phyloP scores from a whole-genome alignment of 257 asterid genomes.

The Schizonepeta tenuifolia region DNA sequence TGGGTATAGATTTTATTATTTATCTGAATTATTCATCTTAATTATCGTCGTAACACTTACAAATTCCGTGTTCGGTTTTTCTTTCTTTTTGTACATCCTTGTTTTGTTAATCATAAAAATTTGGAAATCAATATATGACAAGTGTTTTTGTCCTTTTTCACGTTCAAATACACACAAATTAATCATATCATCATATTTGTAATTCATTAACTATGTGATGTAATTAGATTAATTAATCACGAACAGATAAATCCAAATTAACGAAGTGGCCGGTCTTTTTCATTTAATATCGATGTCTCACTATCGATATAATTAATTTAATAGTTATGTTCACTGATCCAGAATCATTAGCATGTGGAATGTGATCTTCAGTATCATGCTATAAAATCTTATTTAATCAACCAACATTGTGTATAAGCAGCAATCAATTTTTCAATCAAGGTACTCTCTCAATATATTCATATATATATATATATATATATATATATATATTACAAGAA shows the following conservation, averaged over 20 bases:
- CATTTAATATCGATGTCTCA: neutral
- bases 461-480: neutral
- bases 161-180: too few relatives aligned
- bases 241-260: neutral
- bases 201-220: too few relatives aligned
- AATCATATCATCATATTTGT: neutral
- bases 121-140: neutral
- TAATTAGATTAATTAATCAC: neutral
- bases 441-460: too few relatives aligned
- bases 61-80: neutral
- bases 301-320: neutral
- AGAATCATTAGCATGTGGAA: slow-evolving; percentile 20
- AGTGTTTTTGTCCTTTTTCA: too few relatives aligned
- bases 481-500: neutral
- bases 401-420: neutral
- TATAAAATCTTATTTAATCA: neutral
- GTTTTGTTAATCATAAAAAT: too few relatives aligned
- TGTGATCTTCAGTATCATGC: neutral
- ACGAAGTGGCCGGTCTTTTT: neutral
- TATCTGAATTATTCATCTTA: too few relatives aligned
- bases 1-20: neutral
- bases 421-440: too few relatives aligned
- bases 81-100: neutral
- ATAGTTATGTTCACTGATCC: neutral
- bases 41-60: neutral